Evolutionary conservation across 1,139 yeast genomes (phyloP), one percentile per base, ranked within the genome.

Genomic region (Suhomyces bokatorum): DNA sequence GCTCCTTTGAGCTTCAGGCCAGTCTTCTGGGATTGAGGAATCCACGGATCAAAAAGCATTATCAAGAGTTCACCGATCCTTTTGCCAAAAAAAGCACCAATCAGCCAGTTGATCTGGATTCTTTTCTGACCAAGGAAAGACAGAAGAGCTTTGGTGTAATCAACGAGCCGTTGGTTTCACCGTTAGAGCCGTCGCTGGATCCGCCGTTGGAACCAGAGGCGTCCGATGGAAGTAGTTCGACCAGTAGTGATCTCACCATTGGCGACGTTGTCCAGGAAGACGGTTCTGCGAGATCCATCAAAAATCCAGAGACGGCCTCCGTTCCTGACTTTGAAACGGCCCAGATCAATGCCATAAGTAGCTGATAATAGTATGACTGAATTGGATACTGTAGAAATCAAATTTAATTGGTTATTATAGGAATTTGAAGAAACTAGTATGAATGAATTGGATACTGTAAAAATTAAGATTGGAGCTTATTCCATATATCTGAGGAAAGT

Each of bases 11-110:
- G 29, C 43, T 60, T n/a, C 57, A 62, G 32, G 62, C 58, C 5
- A 62, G 60, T 35, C 56, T 69, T 27, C 51, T 52, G 26, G 62
- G 58, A 15, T 56, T 71, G 37, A 53, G 73, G 28, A 70, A 69
- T 47, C 76, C 75, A 0, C 56, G 77, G 27, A 58, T 70, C 36
- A 61, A 60, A 35, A 68, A 62, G 47, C 73, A 69, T 46, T 67
- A 67, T 44, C 69, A 67, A 39, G 58, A 55, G 1, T 47, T 43
- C 35, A 40, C 24, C 5, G 56, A 48, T 22, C 52, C 53, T 7
- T 46, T 47, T 27, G 15, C 53, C 44, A 9, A 52, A 42, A 32
- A 26, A 10, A n/a, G 5, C 17, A 35, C 26, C 6, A 17, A 17
- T 6, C 24, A 15, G 11, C 39, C 40, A 6, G 11, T 15, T 22